Conservation (phyloP, 2,329 filamentous ascomycete genomes). For the Exserohilum turcica region DNA sequence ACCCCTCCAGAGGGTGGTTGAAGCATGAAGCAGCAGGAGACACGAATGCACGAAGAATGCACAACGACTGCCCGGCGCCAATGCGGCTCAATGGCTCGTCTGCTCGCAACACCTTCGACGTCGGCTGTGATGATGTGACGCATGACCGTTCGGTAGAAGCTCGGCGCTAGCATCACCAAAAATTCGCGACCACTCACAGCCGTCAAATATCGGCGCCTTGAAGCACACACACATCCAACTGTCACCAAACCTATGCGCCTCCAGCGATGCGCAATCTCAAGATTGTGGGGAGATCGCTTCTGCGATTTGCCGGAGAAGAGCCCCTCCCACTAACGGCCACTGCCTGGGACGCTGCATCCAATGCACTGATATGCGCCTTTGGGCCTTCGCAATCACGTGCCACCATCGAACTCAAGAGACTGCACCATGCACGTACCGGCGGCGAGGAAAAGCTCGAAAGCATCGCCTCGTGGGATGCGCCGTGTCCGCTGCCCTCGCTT, state of each 20-base stretch:
- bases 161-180: slow-evolving; percentile 28
- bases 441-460: slow-evolving; percentile 47
- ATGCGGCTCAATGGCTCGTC: not conserved
- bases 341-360: slow-evolving; percentile 82
- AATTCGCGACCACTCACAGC: slow-evolving; percentile 19
- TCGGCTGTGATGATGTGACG: slow-evolving; percentile 10
- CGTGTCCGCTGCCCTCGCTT: slow-evolving; percentile 77
- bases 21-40: not conserved
- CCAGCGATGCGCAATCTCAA: slow-evolving; percentile 81
- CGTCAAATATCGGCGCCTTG: slow-evolving; percentile 3
- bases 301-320: slow-evolving; percentile 62
- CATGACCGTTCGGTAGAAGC: slow-evolving; percentile 29
- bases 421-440: slow-evolving; percentile 51
- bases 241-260: slow-evolving; percentile 13
- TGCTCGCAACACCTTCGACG: not conserved
- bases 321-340: slow-evolving; percentile 71
- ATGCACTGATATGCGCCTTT: slow-evolving; percentile 81
- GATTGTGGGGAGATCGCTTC: slow-evolving; percentile 70
- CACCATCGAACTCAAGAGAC: slow-evolving; percentile 72
- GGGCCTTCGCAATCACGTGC: slow-evolving; percentile 74
- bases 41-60: not conserved
- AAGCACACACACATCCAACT: slow-evolving; percentile 9
- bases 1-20: not conserved
- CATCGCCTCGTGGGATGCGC: slow-evolving; percentile 88
- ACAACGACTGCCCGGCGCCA: not conserved